These are phyloP conservation scores for Umbelopsis vinacea DNA, from an alignment of 192 early-diverging fungal species.

Conservation along the genomic window DNA sequence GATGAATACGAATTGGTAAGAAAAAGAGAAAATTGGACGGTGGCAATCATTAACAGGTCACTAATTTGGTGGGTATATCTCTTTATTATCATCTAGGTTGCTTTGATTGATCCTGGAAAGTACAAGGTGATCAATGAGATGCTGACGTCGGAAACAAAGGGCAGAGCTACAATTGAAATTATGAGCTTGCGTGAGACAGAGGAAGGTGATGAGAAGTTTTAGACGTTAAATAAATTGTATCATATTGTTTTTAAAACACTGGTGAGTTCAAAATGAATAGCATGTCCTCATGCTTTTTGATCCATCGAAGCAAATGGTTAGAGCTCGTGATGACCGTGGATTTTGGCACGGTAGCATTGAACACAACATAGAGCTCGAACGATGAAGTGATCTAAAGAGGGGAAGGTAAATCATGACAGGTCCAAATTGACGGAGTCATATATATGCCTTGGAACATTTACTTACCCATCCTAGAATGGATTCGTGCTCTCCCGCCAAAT, in stretches of 20 bases:
- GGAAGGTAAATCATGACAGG: background rate
- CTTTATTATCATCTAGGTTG: constrained; percentile 51
- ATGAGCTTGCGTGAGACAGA: constrained; percentile 76
- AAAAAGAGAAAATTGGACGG: background rate
- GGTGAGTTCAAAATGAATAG: constrained; percentile 77
- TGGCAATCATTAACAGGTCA: too few species aligned
- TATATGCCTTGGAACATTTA: background rate
- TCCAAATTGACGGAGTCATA: background rate
- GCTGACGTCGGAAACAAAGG: constrained; percentile 83
- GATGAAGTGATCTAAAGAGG: constrained; percentile 53
- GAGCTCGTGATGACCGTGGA: constrained; percentile 64
- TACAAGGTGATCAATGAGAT: constrained; percentile 85
- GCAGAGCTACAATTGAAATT: constrained; percentile 88
- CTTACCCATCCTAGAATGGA: constrained; percentile 69
- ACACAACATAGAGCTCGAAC: constrained; percentile 77
- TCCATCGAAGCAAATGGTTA: constrained; percentile 76
- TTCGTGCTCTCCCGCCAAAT: constrained; percentile 54
- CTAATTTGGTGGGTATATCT: too few species aligned
- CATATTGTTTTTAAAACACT: constrained; percentile 58
- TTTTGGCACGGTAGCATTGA: constrained; percentile 64
- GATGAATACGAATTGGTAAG: constrained; percentile 87
- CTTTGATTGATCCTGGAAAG: constrained; percentile 91
- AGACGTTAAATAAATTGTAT: constrained; percentile 28
- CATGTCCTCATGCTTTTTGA: constrained; percentile 74
- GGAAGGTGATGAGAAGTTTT: constrained; percentile 70